Conservation (phyloP, 1,284 basidiomycete species). For the Fomitopsis pinicola region DNA sequence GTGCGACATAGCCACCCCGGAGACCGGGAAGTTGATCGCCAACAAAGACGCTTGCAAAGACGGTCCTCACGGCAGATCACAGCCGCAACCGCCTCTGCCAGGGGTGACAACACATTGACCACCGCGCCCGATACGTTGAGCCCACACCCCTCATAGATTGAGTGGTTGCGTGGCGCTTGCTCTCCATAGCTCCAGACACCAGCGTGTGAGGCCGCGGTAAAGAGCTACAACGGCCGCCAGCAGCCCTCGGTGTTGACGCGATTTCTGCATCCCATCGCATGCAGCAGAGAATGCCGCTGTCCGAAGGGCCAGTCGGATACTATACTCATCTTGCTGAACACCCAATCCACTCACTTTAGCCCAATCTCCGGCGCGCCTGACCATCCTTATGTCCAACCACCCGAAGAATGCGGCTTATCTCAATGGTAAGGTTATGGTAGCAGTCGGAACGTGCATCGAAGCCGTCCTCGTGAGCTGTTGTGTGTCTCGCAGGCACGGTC, state of each 20-base stretch:
- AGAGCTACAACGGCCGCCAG: no score
- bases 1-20: background rate
- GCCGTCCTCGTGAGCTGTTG: background rate
- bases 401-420: background rate
- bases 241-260: no score
- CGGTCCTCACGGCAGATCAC: background rate
- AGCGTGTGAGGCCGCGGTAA: no score
- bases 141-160: background rate
- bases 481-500: background rate
- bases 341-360: background rate
- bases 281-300: background rate
- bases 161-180: no score
- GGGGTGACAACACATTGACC: background rate
- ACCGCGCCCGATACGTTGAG: no score
- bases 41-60: background rate
- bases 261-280: background rate
- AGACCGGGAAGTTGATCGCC: background rate
- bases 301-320: background rate
- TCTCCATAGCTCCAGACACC: no score
- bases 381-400: background rate
- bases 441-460: background rate
- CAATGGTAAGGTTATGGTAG: background rate
- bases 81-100: background rate
- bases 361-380: background rate
- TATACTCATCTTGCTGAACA: background rate